Evolutionary conservation across 805 yeast genomes (phyloP).

Genomic region (Yarrowia phangngaensis): DNA sequence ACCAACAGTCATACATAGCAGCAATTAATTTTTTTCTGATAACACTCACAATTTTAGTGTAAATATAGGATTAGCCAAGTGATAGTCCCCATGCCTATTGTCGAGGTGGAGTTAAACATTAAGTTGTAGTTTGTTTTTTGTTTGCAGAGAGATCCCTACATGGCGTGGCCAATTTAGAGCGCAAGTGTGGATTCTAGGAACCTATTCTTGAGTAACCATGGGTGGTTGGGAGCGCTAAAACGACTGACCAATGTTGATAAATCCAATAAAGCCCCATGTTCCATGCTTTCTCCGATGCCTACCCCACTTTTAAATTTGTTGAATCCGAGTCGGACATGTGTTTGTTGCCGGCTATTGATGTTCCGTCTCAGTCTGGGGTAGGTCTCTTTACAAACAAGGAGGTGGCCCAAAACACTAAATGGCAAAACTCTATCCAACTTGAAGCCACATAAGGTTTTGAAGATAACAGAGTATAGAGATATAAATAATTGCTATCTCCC

Average conservation of each 20-base stretch:
- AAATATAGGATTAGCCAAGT: no score
- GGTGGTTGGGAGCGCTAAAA: not conserved
- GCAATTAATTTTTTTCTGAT: no score
- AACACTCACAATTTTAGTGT: no score
- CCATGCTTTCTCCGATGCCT: constrained; percentile 3
- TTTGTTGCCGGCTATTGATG: constrained; percentile 22
- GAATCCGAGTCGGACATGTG: constrained; percentile 25
- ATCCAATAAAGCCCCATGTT: no score
- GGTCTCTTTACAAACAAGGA: constrained; percentile 19
- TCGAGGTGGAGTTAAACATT: no score
- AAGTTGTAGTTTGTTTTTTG: no score
- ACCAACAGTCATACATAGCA: no score
- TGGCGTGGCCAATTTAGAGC: no score
- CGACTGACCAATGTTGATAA: no score
- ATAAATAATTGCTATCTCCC: constrained; percentile 24
- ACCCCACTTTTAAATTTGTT: constrained; percentile 2
- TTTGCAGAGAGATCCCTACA: no score
- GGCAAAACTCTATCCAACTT: constrained; percentile 15
- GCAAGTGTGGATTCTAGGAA: not conserved
- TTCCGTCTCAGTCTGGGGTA: constrained; percentile 27
- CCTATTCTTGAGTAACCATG: not conserved
- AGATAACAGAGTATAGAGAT: constrained; percentile 21
- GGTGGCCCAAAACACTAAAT: constrained; percentile 13
- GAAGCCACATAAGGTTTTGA: constrained; percentile 2
- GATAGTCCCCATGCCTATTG: no score